Conservation (phyloP, 2,329 filamentous ascomycete species). For the Claviceps sorghi region DNA sequence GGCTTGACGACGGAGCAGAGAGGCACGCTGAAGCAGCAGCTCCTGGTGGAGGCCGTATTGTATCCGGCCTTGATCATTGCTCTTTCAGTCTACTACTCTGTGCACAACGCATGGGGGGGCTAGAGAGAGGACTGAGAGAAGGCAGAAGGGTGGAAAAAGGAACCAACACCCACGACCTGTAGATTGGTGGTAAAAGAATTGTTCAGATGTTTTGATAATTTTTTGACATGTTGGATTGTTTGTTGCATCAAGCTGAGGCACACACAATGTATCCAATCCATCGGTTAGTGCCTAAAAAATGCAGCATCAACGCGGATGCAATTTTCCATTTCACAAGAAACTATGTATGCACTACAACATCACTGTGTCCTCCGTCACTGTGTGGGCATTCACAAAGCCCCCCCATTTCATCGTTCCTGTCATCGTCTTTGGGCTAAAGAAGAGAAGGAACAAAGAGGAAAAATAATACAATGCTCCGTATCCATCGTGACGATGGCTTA, state of each 20-base stretch:
- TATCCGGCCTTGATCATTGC: constrained; percentile 19
- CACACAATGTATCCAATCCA: not conserved
- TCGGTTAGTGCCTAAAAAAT: not conserved
- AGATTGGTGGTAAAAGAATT: not conserved
- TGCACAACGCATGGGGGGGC: constrained; percentile 5
- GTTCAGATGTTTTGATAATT: not conserved
- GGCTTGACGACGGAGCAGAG: constrained; percentile 21
- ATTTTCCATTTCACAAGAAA: not conserved
- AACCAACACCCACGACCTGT: not conserved
- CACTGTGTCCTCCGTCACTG: not conserved
- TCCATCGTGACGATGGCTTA: not conserved
- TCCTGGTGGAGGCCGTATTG: constrained; percentile 21
- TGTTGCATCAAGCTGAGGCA: not conserved
- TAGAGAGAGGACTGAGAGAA: not conserved
- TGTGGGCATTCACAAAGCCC: not conserved
- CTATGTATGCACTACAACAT: not conserved
- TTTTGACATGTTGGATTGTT: not conserved
- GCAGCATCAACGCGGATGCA: not conserved
- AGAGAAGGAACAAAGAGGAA: not conserved
- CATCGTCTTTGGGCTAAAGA: not conserved
- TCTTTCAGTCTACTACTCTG: constrained; percentile 18
- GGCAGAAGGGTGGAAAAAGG: not conserved
- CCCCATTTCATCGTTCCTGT: not conserved
- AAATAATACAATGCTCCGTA: not conserved
- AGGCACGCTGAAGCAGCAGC: constrained; percentile 19